Evolutionary conservation across 768 basidiomycete species (phyloP), one percentile per base, ranked within the genome.

Genomic region (Podaxis sp.): DNA sequence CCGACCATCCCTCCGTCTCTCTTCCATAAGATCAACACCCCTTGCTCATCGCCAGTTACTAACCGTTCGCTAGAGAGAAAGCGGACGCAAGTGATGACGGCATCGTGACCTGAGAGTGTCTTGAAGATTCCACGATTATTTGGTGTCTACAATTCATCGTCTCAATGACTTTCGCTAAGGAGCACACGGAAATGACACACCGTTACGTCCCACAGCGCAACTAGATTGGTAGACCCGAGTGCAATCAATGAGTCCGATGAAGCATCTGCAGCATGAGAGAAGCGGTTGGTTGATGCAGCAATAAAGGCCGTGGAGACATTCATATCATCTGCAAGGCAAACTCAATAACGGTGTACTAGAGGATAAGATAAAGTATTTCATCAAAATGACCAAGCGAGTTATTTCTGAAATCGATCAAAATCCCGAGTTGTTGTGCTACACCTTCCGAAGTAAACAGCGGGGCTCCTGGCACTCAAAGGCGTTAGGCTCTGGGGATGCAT

Each of bases 101-200:
- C 87, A 52, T 84, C 74, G 69, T 96, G 94, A 3, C 88, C 93
- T 0, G 87, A 83, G 5, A 98, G 80, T 1, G 93, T 96, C 59
- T 81, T 75, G 19, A 77, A 76, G 30, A 96, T 80, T 0, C 91
- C 89, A 51, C 71, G 71, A 66, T 86, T 84, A 11, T 67, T 59
- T 15, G 71, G 67, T 62, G 81, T 79, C 88, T 92, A 65, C 22
- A 42, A 24, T 52, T 44, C 19, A 42, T 38, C n/a, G 59, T 15
- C 40, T 56, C 12, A 63, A 60, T 62, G 51, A 53, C 51, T 26
- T 30, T 42, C 4, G 30, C 11, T 9, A 9, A 11, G 1, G 15
- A 7, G 22, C 17, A 55, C n/a, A 30, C 19, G 38, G 51, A 66
- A 57, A 62, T 58, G 75, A 65, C 67, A 81, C 80, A 58, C 74